Percentiles rank a stretch among this genome's conserved stretches.
Evolutionary conservation across 345 rosid species (phyloP).

Genomic region (Ceriops decandra): DNA sequence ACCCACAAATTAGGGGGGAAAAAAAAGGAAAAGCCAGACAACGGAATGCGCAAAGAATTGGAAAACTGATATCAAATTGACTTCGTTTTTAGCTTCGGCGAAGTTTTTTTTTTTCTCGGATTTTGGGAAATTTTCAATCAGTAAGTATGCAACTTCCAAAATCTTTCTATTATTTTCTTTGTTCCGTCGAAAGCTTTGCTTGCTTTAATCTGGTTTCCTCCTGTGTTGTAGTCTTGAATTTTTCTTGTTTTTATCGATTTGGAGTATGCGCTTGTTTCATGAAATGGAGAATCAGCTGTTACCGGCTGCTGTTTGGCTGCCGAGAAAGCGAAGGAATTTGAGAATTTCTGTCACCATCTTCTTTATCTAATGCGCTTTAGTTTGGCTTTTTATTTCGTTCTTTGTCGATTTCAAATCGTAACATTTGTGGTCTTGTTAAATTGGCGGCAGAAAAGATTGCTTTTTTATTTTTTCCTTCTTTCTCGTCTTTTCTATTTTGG

Average conservation of each 20-base stretch:
- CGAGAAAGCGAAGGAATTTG: too few relatives aligned
- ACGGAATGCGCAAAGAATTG: not conserved
- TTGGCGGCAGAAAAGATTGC: constrained; percentile 5
- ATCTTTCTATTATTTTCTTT: constrained; percentile 1
- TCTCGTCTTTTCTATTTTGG: not conserved
- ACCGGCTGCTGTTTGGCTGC: too few relatives aligned
- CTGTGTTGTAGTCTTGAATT: not conserved
- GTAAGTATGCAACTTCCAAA: constrained; percentile 21
- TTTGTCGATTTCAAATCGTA: not conserved
- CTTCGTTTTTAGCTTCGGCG: not conserved
- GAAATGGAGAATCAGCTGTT: not conserved
- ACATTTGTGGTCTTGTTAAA: not conserved
- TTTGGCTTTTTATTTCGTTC: constrained; percentile 10
- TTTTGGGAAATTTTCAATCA: constrained; percentile 16
- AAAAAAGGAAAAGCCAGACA: not conserved
- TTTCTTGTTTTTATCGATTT: not conserved
- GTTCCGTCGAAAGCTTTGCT: not conserved
- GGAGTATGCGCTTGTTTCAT: not conserved
- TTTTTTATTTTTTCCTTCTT: not conserved
- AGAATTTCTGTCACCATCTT: too few relatives aligned
- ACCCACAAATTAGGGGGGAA: not conserved
- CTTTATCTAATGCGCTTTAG: not conserved
- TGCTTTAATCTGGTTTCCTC: constrained; percentile 5
- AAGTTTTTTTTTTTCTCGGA: not conserved
- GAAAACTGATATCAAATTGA: not conserved